Evolutionary conservation across 257 asterid species (phyloP).

Genomic region (Gentiana dahurica): DNA sequence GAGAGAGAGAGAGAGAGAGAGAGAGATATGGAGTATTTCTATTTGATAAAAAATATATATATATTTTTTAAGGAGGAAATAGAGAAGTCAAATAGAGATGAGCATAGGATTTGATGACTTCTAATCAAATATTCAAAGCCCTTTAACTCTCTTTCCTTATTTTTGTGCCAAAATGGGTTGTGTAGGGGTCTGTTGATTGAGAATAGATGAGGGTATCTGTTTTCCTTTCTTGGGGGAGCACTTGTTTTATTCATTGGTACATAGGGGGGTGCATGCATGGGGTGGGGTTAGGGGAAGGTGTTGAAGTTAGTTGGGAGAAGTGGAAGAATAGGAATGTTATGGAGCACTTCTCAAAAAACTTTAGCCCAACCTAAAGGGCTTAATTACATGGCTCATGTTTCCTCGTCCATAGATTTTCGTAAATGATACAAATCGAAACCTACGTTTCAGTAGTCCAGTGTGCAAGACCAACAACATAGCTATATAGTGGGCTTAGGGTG

Average conservation of each 20-base stretch:
- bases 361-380: no score
- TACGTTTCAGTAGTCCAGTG: no score
- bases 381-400: background rate
- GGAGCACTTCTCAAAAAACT: background rate
- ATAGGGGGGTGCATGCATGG: background rate
- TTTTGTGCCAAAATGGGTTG: constrained; percentile 48
- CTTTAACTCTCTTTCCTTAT: constrained; percentile 21
- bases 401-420: background rate
- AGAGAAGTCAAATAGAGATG: constrained; percentile 35
- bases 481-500: no score
- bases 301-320: background rate
- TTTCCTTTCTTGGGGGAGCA: background rate
- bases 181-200: constrained; percentile 24
- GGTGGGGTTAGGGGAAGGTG: background rate
- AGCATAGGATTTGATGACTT: constrained; percentile 13
- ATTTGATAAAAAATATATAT: constrained; percentile 8
- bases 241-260: background rate
- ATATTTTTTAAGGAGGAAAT: constrained; percentile 27
- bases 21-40: constrained; percentile 1
- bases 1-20: background rate
- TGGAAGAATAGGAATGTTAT: background rate
- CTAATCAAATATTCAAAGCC: constrained; percentile 19
- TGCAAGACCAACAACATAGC: no score
- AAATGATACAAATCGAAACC: no score
- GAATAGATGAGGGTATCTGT: background rate